Conservation (phyloP, 306 rosid genomes). For the Arachis stenosperma region DNA sequence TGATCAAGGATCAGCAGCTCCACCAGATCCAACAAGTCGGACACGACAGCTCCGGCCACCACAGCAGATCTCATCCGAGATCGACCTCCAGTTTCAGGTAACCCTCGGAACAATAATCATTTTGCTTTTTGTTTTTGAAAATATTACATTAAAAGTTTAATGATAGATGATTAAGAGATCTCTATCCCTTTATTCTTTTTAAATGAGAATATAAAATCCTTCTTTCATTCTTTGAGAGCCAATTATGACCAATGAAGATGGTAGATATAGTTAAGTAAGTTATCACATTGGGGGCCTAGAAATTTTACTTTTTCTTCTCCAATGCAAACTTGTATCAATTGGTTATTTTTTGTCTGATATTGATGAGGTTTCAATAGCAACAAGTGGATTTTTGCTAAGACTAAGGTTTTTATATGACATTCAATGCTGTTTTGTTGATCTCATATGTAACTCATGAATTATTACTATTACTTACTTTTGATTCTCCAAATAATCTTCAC, state of each 20-base stretch:
- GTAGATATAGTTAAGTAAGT: conserved; percentile 50
- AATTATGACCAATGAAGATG: conserved; percentile 47
- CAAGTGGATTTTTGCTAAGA: too few species aligned
- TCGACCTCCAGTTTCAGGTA: too few species aligned
- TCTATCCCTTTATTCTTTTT: conserved; percentile 42
- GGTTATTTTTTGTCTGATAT: not conserved
- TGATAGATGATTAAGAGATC: conserved; percentile 50
- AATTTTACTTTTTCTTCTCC: conserved; percentile 34
- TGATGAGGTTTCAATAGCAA: too few species aligned
- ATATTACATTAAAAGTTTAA: conserved; percentile 59
- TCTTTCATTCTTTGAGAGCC: conserved; percentile 43
- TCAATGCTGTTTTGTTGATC: too few species aligned
- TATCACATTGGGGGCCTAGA: conserved; percentile 56
- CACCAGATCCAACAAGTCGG: too few species aligned
- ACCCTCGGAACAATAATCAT: conserved; percentile 39
- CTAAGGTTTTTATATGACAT: too few species aligned
- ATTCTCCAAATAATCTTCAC: too few species aligned
- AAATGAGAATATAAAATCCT: conserved; percentile 43
- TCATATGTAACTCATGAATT: too few species aligned
- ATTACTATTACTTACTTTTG: too few species aligned
- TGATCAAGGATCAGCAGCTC: too few species aligned
- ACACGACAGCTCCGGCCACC: too few species aligned
- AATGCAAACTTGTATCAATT: not conserved
- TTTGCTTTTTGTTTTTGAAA: conserved; percentile 53
- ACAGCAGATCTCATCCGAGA: too few species aligned